Evolutionary conservation across 495 filamentous ascomycete species (phyloP).

Genomic region (Talaromyces wortmannii): DNA sequence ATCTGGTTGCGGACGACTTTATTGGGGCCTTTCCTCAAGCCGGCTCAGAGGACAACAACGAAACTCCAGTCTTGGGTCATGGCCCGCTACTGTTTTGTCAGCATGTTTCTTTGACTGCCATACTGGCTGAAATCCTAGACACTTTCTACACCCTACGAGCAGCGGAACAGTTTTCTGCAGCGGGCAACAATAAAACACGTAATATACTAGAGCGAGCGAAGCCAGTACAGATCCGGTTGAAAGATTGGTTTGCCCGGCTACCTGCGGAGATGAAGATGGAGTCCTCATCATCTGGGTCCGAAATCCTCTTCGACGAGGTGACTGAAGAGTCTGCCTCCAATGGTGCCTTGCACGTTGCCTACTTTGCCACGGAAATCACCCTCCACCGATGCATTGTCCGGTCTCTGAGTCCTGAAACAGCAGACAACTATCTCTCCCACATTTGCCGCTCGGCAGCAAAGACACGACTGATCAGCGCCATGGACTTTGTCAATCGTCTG

Average conservation of each 20-base stretch:
- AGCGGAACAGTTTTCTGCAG: slow-evolving; percentile 43
- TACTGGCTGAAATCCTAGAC: slow-evolving; percentile 54
- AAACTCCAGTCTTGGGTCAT: slow-evolving; percentile 30
- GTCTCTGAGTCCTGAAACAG: slow-evolving; percentile 34
- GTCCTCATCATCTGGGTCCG: slow-evolving; percentile 7
- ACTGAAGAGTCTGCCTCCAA: slow-evolving; percentile 33
- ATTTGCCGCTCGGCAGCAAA: slow-evolving; percentile 86
- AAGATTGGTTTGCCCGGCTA: slow-evolving; percentile 51
- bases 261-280: slow-evolving; percentile 50
- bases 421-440: slow-evolving; percentile 62
- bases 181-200: slow-evolving; percentile 41
- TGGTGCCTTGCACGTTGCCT: slow-evolving; percentile 53
- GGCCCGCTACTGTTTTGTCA: slow-evolving; percentile 49
- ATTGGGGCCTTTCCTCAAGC: slow-evolving; percentile 21
- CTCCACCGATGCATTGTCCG: slow-evolving; percentile 55
- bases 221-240: slow-evolving; percentile 51
- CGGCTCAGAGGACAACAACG: background rate
- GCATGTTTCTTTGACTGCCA: slow-evolving; percentile 51
- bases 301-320: slow-evolving; percentile 27
- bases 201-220: slow-evolving; percentile 55
- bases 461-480: slow-evolving; percentile 48
- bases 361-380: slow-evolving; percentile 56
- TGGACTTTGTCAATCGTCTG: slow-evolving; percentile 53
- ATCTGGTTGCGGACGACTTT: slow-evolving; percentile 47
- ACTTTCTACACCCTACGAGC: slow-evolving; percentile 55